A percentile compares a stretch with the other conserved stretches of the same genome.
Conservation (phyloP, 345 rosid species). For the Mangifera indica region DNA sequence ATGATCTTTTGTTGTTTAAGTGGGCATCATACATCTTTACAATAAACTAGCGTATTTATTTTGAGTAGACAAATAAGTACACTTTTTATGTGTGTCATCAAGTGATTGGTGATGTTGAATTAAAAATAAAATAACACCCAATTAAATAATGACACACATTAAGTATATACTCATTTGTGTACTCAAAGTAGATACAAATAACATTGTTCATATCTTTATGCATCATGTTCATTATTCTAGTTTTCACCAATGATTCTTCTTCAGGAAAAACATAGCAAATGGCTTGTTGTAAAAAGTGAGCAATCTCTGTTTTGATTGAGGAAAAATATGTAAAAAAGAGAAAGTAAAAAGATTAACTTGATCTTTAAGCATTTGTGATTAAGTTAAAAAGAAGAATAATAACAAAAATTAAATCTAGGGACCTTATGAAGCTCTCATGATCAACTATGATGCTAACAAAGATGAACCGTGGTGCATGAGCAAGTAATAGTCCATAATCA, state of each 20-base stretch:
- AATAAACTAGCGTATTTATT: no score
- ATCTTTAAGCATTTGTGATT: neutral
- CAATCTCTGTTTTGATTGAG: neutral
- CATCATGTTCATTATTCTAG: neutral
- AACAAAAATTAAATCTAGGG: neutral
- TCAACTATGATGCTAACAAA: constrained; percentile 6
- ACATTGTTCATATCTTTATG: no score
- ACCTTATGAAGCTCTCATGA: neutral
- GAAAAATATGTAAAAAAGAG: neutral
- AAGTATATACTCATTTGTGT: no score
- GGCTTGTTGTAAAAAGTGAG: neutral
- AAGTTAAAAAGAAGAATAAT: neutral
- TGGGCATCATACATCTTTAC: neutral
- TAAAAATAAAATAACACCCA: no score
- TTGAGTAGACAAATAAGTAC: no score
- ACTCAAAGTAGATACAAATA: no score
- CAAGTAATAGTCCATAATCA: neutral
- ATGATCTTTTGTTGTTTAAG: neutral
- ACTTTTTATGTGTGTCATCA: no score
- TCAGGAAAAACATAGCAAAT: neutral
- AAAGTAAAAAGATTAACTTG: neutral
- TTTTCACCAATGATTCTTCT: neutral
- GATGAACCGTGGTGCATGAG: neutral
- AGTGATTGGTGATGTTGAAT: no score
- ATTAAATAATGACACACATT: no score